Evolutionary conservation across 768 basidiomycete species (phyloP), one percentile per base, ranked within the genome.

Genomic region (Podaxis sp.): DNA sequence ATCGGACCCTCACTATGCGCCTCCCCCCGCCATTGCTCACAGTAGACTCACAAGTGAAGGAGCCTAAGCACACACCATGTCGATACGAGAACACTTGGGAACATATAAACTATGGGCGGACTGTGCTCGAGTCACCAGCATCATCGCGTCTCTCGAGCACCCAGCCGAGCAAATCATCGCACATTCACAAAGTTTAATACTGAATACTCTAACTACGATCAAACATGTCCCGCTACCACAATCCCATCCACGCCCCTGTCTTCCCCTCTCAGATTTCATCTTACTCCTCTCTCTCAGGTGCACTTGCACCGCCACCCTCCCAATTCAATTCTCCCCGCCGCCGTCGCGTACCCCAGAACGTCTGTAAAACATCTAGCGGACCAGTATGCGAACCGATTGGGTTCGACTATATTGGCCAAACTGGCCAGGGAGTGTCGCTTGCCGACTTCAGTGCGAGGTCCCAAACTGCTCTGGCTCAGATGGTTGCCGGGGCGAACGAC

Each of bases 401-500:
- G 1, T 60, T 63, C 32, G 63, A 64, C 42, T 57, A 57, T 42
- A 51, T 57, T 44, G 63, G 63, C n/a, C 48, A 57, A 9, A 14
- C 50, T 5, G 46, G 38, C 1, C 63, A 63, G 21, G 63, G 63
- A 21, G 56, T 63, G 14, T 51, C 55, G 1, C 40, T 63, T 48
- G 55, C 40, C 4, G 63, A 64, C 48, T 55, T 64, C 18, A 57
- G 50, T 42, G 51, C 59, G 10, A 18, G 55, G 14, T 57, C 40
- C 21, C 35, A 38, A n/a, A 51, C n/a, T 38, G 63, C 60, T 4
- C 18, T 64, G 5, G 44, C 28, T 4, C 63, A 64, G 46, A 57
- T 61, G 55, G 40, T 64, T 21, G 55, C 55, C 25, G 63, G 63
- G 1, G 63, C 50, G n/a, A 61, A 64, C 40, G 63, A 64, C 50